Conservation (phyloP, 2,329 filamentous ascomycete species). For the Stemphylium vesicarium region DNA sequence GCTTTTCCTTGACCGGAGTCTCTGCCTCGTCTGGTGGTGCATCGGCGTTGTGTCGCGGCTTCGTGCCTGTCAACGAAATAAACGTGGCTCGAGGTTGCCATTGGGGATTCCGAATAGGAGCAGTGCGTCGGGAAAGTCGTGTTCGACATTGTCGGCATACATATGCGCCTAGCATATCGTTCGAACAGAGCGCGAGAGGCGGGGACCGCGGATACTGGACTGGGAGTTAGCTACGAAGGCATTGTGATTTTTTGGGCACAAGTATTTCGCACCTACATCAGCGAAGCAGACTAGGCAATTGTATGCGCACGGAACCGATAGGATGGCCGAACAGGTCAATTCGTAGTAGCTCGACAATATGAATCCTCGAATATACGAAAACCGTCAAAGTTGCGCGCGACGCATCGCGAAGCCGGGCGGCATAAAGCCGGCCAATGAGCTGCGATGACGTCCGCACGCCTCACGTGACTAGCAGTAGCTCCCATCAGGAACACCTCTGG, state of each 20-base stretch:
- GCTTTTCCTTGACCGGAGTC: slow-evolving; percentile 3
- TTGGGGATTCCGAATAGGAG: slow-evolving; percentile 23
- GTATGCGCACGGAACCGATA: background rate
- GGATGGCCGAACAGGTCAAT: background rate
- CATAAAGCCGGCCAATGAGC: slow-evolving; percentile 16
- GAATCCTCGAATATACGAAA: background rate
- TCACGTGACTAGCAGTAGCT: slow-evolving; percentile 26
- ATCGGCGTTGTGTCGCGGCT: slow-evolving; percentile 14
- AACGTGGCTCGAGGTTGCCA: slow-evolving; percentile 44
- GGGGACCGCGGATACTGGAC: slow-evolving; percentile 2
- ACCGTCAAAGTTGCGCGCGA: slow-evolving; percentile 1
- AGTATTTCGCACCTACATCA: background rate
- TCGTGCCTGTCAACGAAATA: slow-evolving; percentile 31
- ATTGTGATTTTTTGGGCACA: slow-evolving; percentile 2
- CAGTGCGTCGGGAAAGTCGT: slow-evolving; percentile 25
- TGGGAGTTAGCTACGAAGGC: slow-evolving; percentile 1
- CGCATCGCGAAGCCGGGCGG: slow-evolving; percentile 7
- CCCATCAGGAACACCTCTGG: background rate
- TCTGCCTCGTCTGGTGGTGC: slow-evolving; percentile 12
- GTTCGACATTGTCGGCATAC: slow-evolving; percentile 43
- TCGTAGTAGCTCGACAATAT: background rate
- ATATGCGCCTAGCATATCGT: slow-evolving; percentile 41
- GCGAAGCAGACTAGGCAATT: background rate
- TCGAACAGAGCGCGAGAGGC: slow-evolving; percentile 3
- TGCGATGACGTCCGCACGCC: slow-evolving; percentile 21